Conservation (phyloP, 2,329 filamentous ascomycete species). For the Ophiostoma sp. region DNA sequence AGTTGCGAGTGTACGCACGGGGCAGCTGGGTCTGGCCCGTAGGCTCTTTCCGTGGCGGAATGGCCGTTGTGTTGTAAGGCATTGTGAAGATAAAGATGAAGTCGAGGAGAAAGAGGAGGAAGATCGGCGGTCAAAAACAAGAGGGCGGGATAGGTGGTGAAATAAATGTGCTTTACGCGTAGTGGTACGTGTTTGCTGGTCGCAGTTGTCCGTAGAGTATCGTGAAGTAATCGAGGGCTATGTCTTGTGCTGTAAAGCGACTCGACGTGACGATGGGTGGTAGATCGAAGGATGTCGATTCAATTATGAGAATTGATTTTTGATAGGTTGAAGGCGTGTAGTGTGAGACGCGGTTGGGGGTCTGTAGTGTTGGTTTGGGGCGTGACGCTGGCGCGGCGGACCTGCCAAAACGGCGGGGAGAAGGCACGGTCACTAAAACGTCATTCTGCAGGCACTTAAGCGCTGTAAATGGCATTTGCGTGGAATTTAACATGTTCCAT, state of each 20-base stretch:
- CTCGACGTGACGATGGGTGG: neutral
- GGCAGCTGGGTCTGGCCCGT: conserved; percentile 85
- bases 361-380: neutral
- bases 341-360: neutral
- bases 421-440: conserved; percentile 10
- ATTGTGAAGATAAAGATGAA: conserved; percentile 48
- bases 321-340: neutral
- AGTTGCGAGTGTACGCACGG: conserved; percentile 53
- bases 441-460: conserved; percentile 1
- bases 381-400: neutral
- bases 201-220: neutral
- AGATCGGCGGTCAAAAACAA: neutral
- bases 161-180: neutral
- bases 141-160: neutral
- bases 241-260: neutral
- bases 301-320: neutral
- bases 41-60: conserved; percentile 75
- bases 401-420: neutral
- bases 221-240: neutral
- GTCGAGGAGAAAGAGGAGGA: neutral
- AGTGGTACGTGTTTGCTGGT: neutral
- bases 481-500: neutral
- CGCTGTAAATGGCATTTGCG: neutral
- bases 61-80: conserved; percentile 88
- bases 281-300: neutral